Percentiles rank a stretch among this genome's conserved stretches.
phyloP scores from a whole-genome alignment of 2,329 filamentous ascomycete genomes.

The Apiospora koreana region DNA sequence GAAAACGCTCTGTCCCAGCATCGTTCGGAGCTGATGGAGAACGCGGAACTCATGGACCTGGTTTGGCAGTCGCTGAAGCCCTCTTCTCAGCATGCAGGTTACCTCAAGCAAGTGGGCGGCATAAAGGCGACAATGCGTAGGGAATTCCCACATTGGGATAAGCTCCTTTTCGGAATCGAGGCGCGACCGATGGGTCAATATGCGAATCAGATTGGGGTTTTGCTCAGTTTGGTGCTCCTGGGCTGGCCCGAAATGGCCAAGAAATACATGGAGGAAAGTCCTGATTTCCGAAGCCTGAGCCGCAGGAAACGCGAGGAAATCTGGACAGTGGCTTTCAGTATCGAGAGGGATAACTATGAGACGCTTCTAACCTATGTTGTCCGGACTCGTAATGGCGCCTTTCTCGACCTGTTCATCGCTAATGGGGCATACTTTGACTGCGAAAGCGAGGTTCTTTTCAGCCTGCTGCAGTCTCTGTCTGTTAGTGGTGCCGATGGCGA shows the following conservation, averaged over 20 bases:
- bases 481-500: slow-evolving; percentile 11
- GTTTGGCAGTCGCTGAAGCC: slow-evolving; percentile 19
- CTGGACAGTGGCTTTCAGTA: neutral
- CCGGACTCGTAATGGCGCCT: neutral
- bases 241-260: slow-evolving; percentile 17
- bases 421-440: slow-evolving; percentile 17
- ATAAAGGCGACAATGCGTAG: neutral
- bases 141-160: slow-evolving; percentile 16
- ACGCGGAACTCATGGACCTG: slow-evolving; percentile 8
- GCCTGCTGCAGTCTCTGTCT: slow-evolving; percentile 15
- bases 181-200: neutral
- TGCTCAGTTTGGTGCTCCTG: slow-evolving; percentile 19
- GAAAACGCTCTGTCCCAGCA: neutral
- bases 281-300: neutral
- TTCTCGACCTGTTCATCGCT: neutral
- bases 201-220: neutral
- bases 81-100: slow-evolving; percentile 11
- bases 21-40: neutral
- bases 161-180: slow-evolving; percentile 5
- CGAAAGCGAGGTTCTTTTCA: slow-evolving; percentile 21
- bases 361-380: neutral
- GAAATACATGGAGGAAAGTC: slow-evolving; percentile 16
- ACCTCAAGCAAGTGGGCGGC: slow-evolving; percentile 1
- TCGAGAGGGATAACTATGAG: neutral
- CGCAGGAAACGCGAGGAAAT: neutral